A percentile compares a stretch with the other conserved stretches of the same genome.
phyloP scores from a whole-genome alignment of 1,284 basidiomycete genomes.

The Heterobasidion annosum region DNA sequence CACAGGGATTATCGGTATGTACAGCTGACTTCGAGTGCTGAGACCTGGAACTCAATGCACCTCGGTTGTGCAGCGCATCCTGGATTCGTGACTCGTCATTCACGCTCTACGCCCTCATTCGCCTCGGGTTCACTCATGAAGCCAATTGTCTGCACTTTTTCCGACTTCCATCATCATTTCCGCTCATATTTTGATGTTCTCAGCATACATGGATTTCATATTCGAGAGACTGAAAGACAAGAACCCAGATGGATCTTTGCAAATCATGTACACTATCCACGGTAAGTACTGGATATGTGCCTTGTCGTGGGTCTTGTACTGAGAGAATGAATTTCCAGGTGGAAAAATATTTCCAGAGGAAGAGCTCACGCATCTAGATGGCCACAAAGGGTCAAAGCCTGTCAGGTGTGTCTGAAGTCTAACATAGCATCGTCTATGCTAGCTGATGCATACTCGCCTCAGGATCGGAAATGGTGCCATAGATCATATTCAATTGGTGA shows the following conservation, averaged over 20 bases:
- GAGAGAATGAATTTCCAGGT: slow-evolving; percentile 21
- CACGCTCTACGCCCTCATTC: slow-evolving; percentile 84
- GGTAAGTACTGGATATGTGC: slow-evolving; percentile 28
- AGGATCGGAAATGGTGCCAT: slow-evolving; percentile 88
- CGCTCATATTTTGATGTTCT: slow-evolving; percentile 1
- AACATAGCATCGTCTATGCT: neutral
- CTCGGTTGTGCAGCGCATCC: slow-evolving; percentile 40
- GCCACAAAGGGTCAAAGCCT: slow-evolving; percentile 78
- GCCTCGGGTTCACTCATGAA: slow-evolving; percentile 87
- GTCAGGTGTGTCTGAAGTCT: slow-evolving; percentile 36
- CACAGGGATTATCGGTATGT: slow-evolving; percentile 62
- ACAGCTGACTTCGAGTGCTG: neutral
- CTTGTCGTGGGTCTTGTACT: neutral
- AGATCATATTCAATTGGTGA: slow-evolving; percentile 79
- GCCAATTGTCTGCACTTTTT: slow-evolving; percentile 52
- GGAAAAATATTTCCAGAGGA: slow-evolving; percentile 80
- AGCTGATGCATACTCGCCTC: neutral
- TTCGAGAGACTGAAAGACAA: slow-evolving; percentile 72
- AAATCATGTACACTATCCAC: slow-evolving; percentile 88
- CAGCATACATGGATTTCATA: slow-evolving; percentile 87
- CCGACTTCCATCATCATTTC: slow-evolving; percentile 7
- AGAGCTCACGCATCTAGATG: slow-evolving; percentile 76
- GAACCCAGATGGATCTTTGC: slow-evolving; percentile 82
- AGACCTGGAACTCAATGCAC: neutral
- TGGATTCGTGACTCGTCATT: slow-evolving; percentile 92